These are phyloP conservation scores for Bryum argenteum DNA, from an alignment of 225 moss, liverwort and hornwort species.

Conservation along the genomic window DNA sequence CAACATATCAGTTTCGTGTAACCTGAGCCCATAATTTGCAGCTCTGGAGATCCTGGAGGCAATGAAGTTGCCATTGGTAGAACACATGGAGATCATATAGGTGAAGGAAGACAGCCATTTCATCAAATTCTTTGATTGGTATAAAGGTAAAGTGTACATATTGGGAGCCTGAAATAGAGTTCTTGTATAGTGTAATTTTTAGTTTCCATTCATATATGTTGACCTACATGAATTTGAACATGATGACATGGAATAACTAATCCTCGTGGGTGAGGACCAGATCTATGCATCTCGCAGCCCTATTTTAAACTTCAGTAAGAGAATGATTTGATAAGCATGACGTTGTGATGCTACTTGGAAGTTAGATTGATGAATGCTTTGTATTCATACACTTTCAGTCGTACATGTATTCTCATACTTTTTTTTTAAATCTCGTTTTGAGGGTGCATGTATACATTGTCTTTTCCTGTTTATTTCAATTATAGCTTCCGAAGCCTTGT, in stretches of 20 bases:
- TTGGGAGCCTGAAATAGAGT: background rate
- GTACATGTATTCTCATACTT: background rate
- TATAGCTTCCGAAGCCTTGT: too few species aligned
- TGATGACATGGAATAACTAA: background rate
- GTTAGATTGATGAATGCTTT: background rate
- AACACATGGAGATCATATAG: constrained; percentile 42
- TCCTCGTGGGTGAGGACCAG: background rate
- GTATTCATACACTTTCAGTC: background rate
- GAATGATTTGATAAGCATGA: background rate
- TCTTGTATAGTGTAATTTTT: background rate
- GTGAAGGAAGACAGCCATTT: background rate
- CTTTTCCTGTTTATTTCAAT: too few species aligned
- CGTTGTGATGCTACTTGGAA: background rate
- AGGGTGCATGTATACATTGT: background rate
- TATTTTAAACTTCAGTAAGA: background rate
- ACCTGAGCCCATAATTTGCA: constrained; percentile 38
- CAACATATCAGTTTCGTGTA: background rate
- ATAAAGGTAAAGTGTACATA: constrained; percentile 21
- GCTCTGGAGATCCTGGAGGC: constrained; percentile 73
- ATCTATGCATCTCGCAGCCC: background rate
- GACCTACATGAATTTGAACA: background rate
- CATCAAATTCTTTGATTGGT: constrained; percentile 1
- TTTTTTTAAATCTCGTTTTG: background rate
- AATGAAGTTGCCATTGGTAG: constrained; percentile 37
- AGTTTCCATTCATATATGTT: background rate